These are phyloP conservation scores for Phaeolepiota aurea DNA, from an alignment of 768 basidiomycete genomes.

Conservation along the genomic window DNA sequence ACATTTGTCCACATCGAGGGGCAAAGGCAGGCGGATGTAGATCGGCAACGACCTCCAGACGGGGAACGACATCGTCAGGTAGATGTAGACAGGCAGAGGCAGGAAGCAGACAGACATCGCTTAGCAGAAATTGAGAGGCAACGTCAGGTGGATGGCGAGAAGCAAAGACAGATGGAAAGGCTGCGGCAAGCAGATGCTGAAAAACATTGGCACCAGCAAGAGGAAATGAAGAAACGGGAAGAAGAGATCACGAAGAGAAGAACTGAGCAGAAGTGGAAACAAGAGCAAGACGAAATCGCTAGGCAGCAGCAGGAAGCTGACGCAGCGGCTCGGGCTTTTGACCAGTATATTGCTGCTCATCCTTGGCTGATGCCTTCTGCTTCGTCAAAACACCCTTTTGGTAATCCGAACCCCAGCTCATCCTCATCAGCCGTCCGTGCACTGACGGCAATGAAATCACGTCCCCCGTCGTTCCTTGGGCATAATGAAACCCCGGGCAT, in stretches of 20 bases:
- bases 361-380: no score
- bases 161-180: conserved; percentile 7
- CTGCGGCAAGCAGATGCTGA: conserved; percentile 6
- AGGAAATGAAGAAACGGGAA: conserved; percentile 35
- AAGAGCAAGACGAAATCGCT: conserved; percentile 50
- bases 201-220: conserved; percentile 28
- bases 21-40: conserved; percentile 9
- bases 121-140: conserved; percentile 5
- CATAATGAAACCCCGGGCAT: conserved; percentile 20
- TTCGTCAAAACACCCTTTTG: not conserved
- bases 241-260: conserved; percentile 33
- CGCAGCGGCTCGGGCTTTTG: conserved; percentile 34
- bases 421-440: conserved; percentile 15
- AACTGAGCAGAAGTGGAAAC: conserved; percentile 29
- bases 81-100: not conserved
- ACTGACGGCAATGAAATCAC: conserved; percentile 21
- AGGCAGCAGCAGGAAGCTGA: conserved; percentile 56
- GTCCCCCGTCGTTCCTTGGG: conserved; percentile 23
- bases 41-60: not conserved
- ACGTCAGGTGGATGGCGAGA: conserved; percentile 13
- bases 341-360: conserved; percentile 23
- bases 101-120: not conserved
- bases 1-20: conserved; percentile 19
- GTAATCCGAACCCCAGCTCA: conserved; percentile 5
- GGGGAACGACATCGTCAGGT: not conserved